A percentile compares a stretch with the other conserved stretches of the same genome.
Evolutionary conservation across 441 rosid species (phyloP).

Genomic region (Erodium trifolium): DNA sequence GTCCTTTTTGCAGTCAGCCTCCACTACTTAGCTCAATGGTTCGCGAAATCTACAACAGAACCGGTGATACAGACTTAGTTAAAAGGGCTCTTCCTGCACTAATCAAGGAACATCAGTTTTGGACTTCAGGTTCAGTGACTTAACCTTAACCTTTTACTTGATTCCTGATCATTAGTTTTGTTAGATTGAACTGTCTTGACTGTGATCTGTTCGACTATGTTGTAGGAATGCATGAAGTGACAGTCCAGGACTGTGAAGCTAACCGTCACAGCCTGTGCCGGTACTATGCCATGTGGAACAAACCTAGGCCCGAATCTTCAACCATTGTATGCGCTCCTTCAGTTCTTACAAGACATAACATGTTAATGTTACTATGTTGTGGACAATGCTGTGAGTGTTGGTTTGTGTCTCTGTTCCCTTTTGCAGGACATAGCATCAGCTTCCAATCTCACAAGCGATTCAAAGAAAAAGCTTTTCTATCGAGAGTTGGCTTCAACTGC

Average conservation of each 20-base stretch:
- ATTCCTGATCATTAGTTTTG: too few species aligned
- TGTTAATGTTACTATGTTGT: too few species aligned
- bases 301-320: conserved; percentile 77
- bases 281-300: conserved; percentile 88
- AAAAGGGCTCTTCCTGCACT: conserved; percentile 52
- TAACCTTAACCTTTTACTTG: too few species aligned
- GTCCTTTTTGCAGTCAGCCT: conserved; percentile 53
- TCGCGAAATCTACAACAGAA: conserved; percentile 42
- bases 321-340: conserved; percentile 32
- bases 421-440: conserved; percentile 57
- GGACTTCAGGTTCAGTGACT: conserved; percentile 55
- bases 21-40: conserved; percentile 89
- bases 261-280: conserved; percentile 47
- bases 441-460: conserved; percentile 35
- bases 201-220: not conserved
- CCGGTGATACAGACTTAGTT: conserved; percentile 51
- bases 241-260: conserved; percentile 39
- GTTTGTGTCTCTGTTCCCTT: conserved; percentile 1
- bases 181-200: too few species aligned
- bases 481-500: conserved; percentile 64
- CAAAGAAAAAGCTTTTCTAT: conserved; percentile 50
- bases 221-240: conserved; percentile 59
- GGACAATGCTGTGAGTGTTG: not conserved
- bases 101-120: conserved; percentile 65
- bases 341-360: too few species aligned